A percentile compares a stretch with the other conserved stretches of the same genome.
phyloP scores from a whole-genome alignment of 164 flowering plant species.

The Magnolia kwangsiensis region DNA sequence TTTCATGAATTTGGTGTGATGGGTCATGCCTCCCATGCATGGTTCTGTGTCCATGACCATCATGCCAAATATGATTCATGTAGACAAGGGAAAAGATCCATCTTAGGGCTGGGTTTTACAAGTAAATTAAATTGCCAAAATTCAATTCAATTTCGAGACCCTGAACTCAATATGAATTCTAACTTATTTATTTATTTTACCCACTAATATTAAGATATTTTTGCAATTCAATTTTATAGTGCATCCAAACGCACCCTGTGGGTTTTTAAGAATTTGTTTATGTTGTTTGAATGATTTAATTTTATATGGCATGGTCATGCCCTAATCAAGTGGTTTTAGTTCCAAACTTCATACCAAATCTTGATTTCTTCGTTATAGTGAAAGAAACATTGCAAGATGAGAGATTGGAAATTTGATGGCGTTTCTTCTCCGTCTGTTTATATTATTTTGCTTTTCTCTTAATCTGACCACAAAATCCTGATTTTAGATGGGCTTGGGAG shows the following conservation, averaged over 20 bases:
- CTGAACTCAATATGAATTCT: too few relatives aligned
- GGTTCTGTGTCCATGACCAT: background rate
- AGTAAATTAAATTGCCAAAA: too few relatives aligned
- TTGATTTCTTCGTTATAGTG: background rate
- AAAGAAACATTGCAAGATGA: background rate
- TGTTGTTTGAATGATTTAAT: too few relatives aligned
- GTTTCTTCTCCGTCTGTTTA: background rate
- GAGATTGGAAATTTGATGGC: background rate
- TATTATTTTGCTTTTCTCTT: background rate
- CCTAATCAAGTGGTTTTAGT: too few relatives aligned
- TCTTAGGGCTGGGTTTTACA: too few relatives aligned
- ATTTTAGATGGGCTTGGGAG: constrained; percentile 53
- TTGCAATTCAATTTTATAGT: too few relatives aligned
- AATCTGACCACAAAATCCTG: background rate
- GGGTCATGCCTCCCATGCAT: background rate
- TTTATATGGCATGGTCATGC: too few relatives aligned
- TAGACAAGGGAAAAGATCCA: background rate
- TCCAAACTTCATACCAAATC: background rate
- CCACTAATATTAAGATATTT: too few relatives aligned
- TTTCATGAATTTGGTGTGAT: background rate
- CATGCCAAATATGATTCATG: background rate
- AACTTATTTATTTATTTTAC: too few relatives aligned
- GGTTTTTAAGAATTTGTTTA: too few relatives aligned
- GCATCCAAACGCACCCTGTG: too few relatives aligned
- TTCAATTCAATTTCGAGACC: too few relatives aligned